Evolutionary conservation across 2,329 filamentous ascomycete genomes (phyloP).

Genomic region (Hymenoscyphus scutula): DNA sequence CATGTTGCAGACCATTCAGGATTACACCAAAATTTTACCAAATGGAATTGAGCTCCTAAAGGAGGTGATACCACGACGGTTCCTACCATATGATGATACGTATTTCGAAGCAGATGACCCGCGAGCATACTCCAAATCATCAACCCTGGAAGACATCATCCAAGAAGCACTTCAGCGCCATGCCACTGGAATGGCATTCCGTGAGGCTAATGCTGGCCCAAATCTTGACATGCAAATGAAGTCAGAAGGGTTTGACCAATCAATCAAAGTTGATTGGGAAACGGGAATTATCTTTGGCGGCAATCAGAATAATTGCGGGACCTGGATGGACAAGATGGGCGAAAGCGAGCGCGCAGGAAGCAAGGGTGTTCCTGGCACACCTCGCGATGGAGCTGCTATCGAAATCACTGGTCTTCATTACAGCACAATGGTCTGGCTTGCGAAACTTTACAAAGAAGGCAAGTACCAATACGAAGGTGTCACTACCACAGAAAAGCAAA

Average conservation of each 20-base stretch:
- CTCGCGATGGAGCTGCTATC: conserved; percentile 89
- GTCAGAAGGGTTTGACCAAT: conserved; percentile 85
- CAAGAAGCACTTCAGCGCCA: conserved; percentile 93
- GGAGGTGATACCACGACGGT: conserved; percentile 76
- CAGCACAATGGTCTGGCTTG: conserved; percentile 81
- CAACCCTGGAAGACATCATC: conserved; percentile 82
- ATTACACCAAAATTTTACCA: conserved; percentile 81
- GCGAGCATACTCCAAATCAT: conserved; percentile 80
- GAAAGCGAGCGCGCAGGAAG: conserved; percentile 87
- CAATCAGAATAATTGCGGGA: conserved; percentile 92
- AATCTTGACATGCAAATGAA: conserved; percentile 91
- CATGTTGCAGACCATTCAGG: conserved; percentile 92
- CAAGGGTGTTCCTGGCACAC: conserved; percentile 94
- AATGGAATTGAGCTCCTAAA: conserved; percentile 72
- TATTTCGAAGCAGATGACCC: conserved; percentile 83
- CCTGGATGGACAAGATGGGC: conserved; percentile 99
- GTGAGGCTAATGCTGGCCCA: conserved; percentile 90
- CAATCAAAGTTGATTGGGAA: conserved; percentile 86
- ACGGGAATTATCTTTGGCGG: conserved; percentile 92
- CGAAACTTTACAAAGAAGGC: conserved; percentile 62
- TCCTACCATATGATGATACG: conserved; percentile 92
- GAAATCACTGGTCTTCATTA: conserved; percentile 94
- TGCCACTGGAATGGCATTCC: conserved; percentile 84
- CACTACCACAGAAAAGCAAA: conserved; percentile 54
- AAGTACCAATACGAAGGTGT: conserved; percentile 74